These are phyloP conservation scores for Aureobasidium sp. DNA, from an alignment of 2,329 filamentous ascomycete genomes.

Conservation along the genomic window DNA sequence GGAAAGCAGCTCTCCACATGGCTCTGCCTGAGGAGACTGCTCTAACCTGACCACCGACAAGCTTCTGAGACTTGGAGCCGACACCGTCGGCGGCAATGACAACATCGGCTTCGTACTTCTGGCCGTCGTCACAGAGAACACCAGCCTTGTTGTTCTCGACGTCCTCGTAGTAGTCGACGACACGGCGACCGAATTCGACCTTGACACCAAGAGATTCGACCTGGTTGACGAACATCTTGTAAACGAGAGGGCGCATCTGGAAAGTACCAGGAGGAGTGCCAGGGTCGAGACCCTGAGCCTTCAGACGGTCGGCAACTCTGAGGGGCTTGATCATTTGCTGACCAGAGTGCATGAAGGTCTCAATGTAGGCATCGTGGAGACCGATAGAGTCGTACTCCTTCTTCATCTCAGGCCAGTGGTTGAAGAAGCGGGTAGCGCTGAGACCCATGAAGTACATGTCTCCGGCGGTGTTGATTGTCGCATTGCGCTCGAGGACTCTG, in stretches of 20 bases:
- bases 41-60: conserved; percentile 36
- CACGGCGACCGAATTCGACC: conserved; percentile 33
- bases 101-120: conserved; percentile 33
- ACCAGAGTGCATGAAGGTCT: conserved; percentile 47
- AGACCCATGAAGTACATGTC: conserved; percentile 55
- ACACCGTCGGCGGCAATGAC: conserved; percentile 29
- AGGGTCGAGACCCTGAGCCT: conserved; percentile 34
- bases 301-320: conserved; percentile 43
- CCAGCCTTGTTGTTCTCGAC: conserved; percentile 22
- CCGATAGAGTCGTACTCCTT: conserved; percentile 44
- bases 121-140: conserved; percentile 29
- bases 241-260: conserved; percentile 48
- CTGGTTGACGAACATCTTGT: conserved; percentile 46
- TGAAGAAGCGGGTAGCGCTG: conserved; percentile 46
- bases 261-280: conserved; percentile 46
- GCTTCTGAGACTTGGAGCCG: conserved; percentile 36
- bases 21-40: conserved; percentile 24
- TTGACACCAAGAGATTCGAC: conserved; percentile 37
- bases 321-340: conserved; percentile 40
- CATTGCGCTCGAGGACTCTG: conserved; percentile 27
- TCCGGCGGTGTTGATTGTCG: conserved; percentile 45
- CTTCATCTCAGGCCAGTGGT: conserved; percentile 46
- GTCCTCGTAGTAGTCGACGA: conserved; percentile 38
- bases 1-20: conserved; percentile 27
- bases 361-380: conserved; percentile 46